phyloP scores from a whole-genome alignment of 495 filamentous ascomycete genomes.

The Emericellopsis terricola region DNA sequence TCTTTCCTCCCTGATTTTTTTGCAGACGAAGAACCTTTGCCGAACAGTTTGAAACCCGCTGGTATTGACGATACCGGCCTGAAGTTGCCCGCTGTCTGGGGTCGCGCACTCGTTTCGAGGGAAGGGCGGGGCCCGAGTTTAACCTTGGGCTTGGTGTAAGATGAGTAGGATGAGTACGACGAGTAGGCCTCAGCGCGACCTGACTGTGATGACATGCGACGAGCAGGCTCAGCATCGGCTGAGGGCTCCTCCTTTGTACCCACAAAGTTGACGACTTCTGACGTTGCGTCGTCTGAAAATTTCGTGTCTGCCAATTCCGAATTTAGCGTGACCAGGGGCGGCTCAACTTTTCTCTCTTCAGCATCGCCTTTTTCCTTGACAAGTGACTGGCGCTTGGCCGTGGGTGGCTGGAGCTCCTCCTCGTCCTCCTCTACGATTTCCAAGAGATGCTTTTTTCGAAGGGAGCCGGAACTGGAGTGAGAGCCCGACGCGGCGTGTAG shows the following conservation, averaged over 20 bases:
- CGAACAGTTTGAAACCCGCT: constrained; percentile 30
- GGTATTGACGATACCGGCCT: constrained; percentile 58
- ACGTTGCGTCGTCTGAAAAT: constrained; percentile 15
- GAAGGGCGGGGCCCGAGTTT: constrained; percentile 74
- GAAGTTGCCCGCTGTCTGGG: constrained; percentile 42
- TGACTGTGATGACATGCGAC: constrained; percentile 44
- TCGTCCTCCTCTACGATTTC: constrained; percentile 81
- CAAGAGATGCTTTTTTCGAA: constrained; percentile 56
- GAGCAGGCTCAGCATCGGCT: constrained; percentile 13
- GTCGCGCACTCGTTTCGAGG: constrained; percentile 45
- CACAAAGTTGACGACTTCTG: constrained; percentile 19
- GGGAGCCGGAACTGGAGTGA: constrained; percentile 69
- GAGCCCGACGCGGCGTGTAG: constrained; percentile 80
- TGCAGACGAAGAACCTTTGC: constrained; percentile 9
- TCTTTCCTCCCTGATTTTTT: constrained; percentile 8
- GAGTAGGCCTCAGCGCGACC: constrained; percentile 46
- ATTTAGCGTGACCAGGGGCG: constrained; percentile 11
- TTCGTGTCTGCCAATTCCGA: constrained; percentile 18
- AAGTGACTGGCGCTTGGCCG: constrained; percentile 26
- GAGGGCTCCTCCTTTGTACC: constrained; percentile 6
- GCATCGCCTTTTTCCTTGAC: constrained; percentile 16
- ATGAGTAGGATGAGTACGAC: constrained; percentile 27
- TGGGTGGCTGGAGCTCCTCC: constrained; percentile 31
- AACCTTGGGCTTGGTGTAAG: constrained; percentile 49
- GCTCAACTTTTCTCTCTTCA: not conserved